phyloP scores from a whole-genome alignment of 2,329 filamentous ascomycete genomes.

The Harringtonia lauricola region DNA sequence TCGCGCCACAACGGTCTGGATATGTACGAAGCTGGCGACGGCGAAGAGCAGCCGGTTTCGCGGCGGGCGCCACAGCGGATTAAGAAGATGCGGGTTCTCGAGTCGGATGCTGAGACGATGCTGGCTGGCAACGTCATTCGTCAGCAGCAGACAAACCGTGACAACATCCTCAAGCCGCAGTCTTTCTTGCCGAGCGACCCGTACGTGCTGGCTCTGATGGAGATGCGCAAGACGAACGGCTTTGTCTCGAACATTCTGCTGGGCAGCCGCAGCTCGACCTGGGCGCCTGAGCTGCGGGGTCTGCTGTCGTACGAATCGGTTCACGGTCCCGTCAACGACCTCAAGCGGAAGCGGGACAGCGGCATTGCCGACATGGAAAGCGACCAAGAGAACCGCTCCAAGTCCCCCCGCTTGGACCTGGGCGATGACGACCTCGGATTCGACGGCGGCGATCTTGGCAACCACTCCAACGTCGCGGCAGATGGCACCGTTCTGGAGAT shows the following conservation, averaged over 20 bases:
- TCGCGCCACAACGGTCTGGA: slow-evolving; percentile 39
- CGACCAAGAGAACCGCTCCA: slow-evolving; percentile 50
- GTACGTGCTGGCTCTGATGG: slow-evolving; percentile 74
- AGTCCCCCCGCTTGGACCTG: slow-evolving; percentile 59
- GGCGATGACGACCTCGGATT: slow-evolving; percentile 47
- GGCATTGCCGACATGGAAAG: slow-evolving; percentile 71
- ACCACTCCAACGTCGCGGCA: slow-evolving; percentile 36
- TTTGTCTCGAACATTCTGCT: slow-evolving; percentile 84
- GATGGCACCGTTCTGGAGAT: slow-evolving; percentile 58
- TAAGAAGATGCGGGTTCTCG: slow-evolving; percentile 67
- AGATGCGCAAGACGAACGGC: slow-evolving; percentile 81
- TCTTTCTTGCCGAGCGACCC: slow-evolving; percentile 82
- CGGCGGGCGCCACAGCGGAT: slow-evolving; percentile 62
- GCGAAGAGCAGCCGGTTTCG: slow-evolving; percentile 46
- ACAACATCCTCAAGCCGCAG: slow-evolving; percentile 73
- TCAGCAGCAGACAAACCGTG: slow-evolving; percentile 73
- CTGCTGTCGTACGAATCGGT: slow-evolving; percentile 81
- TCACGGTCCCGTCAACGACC: slow-evolving; percentile 56
- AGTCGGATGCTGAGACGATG: slow-evolving; percentile 71
- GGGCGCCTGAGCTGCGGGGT: slow-evolving; percentile 89
- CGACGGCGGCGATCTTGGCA: slow-evolving; percentile 39
- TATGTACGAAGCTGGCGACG: slow-evolving; percentile 50
- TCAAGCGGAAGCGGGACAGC: slow-evolving; percentile 90
- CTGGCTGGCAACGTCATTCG: slow-evolving; percentile 70
- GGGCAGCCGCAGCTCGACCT: slow-evolving; percentile 64